A percentile compares a stretch with the other conserved stretches of the same genome.
phyloP scores from a whole-genome alignment of 345 rosid species.

The Pistacia integerrima region DNA sequence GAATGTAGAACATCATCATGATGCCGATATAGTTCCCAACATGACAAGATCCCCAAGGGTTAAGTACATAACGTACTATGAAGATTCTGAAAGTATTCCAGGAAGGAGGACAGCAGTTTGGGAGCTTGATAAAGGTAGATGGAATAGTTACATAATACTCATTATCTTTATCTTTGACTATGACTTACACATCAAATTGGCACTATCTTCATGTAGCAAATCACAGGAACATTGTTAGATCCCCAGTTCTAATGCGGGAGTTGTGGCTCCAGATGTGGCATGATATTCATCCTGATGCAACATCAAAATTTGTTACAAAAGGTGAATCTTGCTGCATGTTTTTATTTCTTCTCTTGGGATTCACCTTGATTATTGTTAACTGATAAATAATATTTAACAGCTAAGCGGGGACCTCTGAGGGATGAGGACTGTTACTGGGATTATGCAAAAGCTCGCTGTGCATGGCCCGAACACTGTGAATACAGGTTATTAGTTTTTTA shows the following conservation, averaged over 20 bases:
- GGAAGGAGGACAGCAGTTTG: slow-evolving; percentile 97
- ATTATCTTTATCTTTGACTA: slow-evolving; percentile 10
- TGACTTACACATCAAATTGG: slow-evolving; percentile 23
- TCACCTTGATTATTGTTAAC: slow-evolving; percentile 17
- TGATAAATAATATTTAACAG: slow-evolving; percentile 34
- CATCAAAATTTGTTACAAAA: slow-evolving; percentile 79
- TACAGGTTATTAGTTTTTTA: slow-evolving; percentile 57
- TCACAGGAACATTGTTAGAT: slow-evolving; percentile 95
- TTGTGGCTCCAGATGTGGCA: slow-evolving; percentile 99
- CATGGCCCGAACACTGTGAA: slow-evolving; percentile 94
- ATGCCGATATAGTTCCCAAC: slow-evolving; percentile 73
- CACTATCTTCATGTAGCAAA: slow-evolving; percentile 62
- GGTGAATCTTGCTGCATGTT: slow-evolving; percentile 42
- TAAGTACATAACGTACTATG: slow-evolving; percentile 87
- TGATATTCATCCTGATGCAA: slow-evolving; percentile 67
- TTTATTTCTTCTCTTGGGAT: not conserved
- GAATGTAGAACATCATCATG: slow-evolving; percentile 78
- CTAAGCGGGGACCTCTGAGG: slow-evolving; percentile 93
- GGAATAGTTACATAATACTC: slow-evolving; percentile 1
- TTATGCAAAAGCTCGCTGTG: slow-evolving; percentile 95
- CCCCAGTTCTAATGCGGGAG: slow-evolving; percentile 92
- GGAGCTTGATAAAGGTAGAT: slow-evolving; percentile 94
- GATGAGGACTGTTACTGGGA: slow-evolving; percentile 98
- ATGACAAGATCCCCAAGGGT: slow-evolving; percentile 84
- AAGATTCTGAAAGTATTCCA: slow-evolving; percentile 86